Conservation (phyloP, 306 rosid species). For the Quercus gilva region DNA sequence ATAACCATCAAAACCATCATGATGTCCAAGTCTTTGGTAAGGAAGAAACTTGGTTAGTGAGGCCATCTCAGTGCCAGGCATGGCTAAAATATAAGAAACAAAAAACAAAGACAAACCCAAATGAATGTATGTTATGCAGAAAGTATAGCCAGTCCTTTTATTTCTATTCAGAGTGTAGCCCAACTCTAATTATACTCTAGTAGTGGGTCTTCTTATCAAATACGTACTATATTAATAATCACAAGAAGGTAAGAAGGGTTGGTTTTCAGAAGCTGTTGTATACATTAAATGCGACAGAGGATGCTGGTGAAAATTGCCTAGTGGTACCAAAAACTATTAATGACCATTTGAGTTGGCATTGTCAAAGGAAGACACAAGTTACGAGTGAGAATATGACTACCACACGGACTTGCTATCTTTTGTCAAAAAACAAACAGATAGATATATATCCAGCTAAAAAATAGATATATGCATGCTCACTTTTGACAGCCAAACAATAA, state of each 20-base stretch:
- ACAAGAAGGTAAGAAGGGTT: neutral
- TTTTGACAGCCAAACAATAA: too few relatives aligned
- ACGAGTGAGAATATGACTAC: neutral
- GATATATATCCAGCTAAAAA: too few relatives aligned
- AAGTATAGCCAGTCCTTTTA: neutral
- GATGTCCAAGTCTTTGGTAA: conserved; percentile 50
- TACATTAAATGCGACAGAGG: conserved; percentile 34
- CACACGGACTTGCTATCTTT: neutral
- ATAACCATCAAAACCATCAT: conserved; percentile 20
- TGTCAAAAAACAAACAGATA: too few relatives aligned
- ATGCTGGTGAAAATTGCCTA: neutral
- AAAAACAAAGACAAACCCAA: neutral
- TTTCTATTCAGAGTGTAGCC: neutral
- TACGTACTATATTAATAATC: neutral
- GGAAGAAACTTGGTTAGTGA: conserved; percentile 28
- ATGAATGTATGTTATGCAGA: neutral
- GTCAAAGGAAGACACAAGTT: neutral
- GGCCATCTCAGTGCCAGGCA: conserved; percentile 31
- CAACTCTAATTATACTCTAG: neutral
- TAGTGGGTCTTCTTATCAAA: conserved; percentile 11
- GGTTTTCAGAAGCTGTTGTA: conserved; percentile 19
- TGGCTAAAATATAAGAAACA: conserved; percentile 2
- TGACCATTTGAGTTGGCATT: neutral
- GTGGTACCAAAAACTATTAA: neutral
- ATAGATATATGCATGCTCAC: too few relatives aligned